Conservation (phyloP, 768 basidiomycete genomes). For the Tylopilus plumbeoviolaceoides region DNA sequence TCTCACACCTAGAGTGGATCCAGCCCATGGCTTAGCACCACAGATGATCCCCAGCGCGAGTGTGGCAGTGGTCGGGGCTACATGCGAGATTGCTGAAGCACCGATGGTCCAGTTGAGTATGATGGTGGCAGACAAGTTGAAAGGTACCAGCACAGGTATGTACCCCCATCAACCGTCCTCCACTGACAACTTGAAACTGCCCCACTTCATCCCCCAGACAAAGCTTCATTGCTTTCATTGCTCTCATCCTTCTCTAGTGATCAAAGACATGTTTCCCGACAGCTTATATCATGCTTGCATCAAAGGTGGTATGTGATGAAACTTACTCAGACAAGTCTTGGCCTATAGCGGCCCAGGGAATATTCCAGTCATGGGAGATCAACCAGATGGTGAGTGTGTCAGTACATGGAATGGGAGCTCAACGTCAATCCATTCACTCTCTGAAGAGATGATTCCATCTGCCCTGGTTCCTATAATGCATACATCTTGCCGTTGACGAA, state of each 20-base stretch:
- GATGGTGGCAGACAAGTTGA: no score
- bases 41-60: no score
- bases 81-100: no score
- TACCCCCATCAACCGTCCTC: no score
- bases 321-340: no score
- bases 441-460: conserved; percentile 48
- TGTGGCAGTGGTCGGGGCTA: no score
- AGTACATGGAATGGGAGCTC: conserved; percentile 92
- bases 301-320: conserved; percentile 88
- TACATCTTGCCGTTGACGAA: conserved; percentile 57
- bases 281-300: conserved; percentile 70
- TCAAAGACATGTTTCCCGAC: conserved; percentile 71
- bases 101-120: no score
- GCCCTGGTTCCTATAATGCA: conserved; percentile 54
- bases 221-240: conserved; percentile 49
- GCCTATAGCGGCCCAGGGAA: no score
- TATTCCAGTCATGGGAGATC: conserved; percentile 62
- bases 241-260: conserved; percentile 50
- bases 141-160: no score
- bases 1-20: no score
- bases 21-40: no score
- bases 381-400: conserved; percentile 82
- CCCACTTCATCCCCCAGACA: conserved; percentile 65
- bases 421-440: conserved; percentile 54
- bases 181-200: no score